Conservation (phyloP, 331 rosid species). For the Dryas integrifolia region DNA sequence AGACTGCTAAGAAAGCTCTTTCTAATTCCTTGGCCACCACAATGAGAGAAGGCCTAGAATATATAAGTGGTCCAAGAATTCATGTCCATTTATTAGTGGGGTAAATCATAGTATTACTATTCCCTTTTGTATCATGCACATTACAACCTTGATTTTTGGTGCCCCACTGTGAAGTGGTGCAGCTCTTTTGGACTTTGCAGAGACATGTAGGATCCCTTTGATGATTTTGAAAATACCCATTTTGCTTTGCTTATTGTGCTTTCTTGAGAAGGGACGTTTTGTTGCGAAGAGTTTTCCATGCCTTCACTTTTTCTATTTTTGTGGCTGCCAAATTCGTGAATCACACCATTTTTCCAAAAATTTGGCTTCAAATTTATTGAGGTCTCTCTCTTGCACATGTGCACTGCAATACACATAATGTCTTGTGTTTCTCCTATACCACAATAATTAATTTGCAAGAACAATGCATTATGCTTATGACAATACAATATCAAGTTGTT, state of each 20-base stretch:
- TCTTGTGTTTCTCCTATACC: too few relatives aligned
- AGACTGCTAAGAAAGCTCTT: background rate
- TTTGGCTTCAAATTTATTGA: too few relatives aligned
- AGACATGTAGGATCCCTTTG: background rate
- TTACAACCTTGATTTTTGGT: background rate
- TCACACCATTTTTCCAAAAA: too few relatives aligned
- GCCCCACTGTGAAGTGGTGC: constrained; percentile 8
- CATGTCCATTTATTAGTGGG: background rate
- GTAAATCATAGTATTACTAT: background rate
- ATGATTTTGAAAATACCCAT: background rate
- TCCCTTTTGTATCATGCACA: background rate
- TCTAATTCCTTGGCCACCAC: background rate
- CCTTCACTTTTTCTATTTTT: too few relatives aligned
- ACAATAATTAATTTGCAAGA: too few relatives aligned
- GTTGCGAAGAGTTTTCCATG: too few relatives aligned
- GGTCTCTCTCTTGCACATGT: too few relatives aligned
- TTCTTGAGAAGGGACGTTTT: background rate
- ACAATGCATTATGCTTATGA: too few relatives aligned
- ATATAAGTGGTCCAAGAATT: background rate
- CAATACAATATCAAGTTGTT: too few relatives aligned
- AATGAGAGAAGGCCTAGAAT: background rate
- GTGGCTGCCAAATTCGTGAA: too few relatives aligned
- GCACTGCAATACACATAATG: too few relatives aligned
- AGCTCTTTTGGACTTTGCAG: background rate
- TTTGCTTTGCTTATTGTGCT: background rate